Evolutionary conservation across 345 rosid genomes (phyloP), one percentile per base, ranked within the genome.

Genomic region (Ricinus communis): DNA sequence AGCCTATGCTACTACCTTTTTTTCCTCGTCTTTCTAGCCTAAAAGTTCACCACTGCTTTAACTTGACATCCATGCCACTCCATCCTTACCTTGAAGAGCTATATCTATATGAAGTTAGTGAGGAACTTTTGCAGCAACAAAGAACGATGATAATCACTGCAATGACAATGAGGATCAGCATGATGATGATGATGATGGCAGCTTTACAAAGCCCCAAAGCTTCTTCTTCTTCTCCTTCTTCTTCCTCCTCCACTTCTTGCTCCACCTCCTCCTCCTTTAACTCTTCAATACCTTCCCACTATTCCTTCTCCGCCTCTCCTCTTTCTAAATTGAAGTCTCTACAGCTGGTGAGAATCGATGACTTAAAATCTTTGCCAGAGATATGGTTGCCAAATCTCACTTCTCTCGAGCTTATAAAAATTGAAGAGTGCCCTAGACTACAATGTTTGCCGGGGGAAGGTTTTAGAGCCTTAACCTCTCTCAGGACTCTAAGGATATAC

Each of bases 1-100:
- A 1, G 12, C 57, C 57, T 22, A 28, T 22, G 57, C 14, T 22
- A 22, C 14, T 53, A 22, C 28, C 57, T 53, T 53, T 28, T 1
- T 53, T 53, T 53, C 57, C 57, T 53, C 10, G 57, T 53, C 57
- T 53, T 53, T 53, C 57, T 53, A 53, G 57, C 57, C 18, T 53
- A 53, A 53, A 53, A 53, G 27, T 53, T 7, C 28, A 53, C 14
- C 57, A 47, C n/a, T 71, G 79, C 33, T 71, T 67, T 1, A 41
- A 71, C 12, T 50, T 76, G 41, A 52, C 47, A 1, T 59, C 10
- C 1, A n/a, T 65, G 31, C 79, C 71, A 0, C 45, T 19, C 4
- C 41, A 40, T 43, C 68, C 62, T 10, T 28, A 28, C n/a, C 45
- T 66, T 40, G 65, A 65, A 22, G 10, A 49, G 19, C 16, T 71